phyloP scores from a whole-genome alignment of 1,139 yeast genomes.

The Lodderomyces jiufengensis region DNA sequence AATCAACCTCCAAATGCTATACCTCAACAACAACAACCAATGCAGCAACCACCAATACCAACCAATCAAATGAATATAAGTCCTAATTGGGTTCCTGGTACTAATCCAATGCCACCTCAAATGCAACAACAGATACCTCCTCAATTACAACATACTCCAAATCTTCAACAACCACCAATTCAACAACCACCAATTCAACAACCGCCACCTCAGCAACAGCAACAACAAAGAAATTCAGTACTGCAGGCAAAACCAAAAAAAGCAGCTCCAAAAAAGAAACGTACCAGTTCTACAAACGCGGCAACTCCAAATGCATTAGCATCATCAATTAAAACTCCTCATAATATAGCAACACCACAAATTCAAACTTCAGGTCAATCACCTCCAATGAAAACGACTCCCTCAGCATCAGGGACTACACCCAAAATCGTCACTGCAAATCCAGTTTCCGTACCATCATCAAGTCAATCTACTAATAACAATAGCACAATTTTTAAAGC shows the following conservation, averaged over 20 bases:
- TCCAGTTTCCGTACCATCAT: conserved; percentile 10
- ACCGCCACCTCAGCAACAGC: conserved; percentile 13
- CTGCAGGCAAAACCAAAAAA: conserved; percentile 4
- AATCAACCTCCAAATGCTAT: conserved; percentile 3
- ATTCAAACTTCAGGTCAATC: conserved; percentile 35
- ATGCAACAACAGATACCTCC: conserved; percentile 13
- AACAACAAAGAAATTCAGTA: conserved; percentile 17
- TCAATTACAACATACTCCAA: conserved; percentile 13
- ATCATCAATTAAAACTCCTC: conserved; percentile 43
- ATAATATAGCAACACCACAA: conserved; percentile 45
- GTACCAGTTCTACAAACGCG: conserved; percentile 18
- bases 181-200: conserved; percentile 12
- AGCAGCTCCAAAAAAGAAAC: conserved; percentile 5
- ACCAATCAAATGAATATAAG: conserved; percentile 1
- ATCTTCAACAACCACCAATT: conserved; percentile 9
- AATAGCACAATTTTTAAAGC: conserved; percentile 15
- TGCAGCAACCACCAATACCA: conserved; percentile 12
- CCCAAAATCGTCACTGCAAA: conserved; percentile 8
- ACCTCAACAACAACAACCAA: conserved; percentile 15
- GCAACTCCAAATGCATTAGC: conserved; percentile 43
- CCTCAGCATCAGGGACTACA: conserved; percentile 4
- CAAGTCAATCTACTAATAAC: conserved; percentile 7
- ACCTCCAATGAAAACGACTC: conserved; percentile 20
- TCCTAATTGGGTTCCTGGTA: conserved; percentile 10
- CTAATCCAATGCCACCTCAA: conserved; percentile 9